Evolutionary conservation across 1,284 basidiomycete genomes (phyloP), one percentile per base, ranked within the genome.

Genomic region (Leccinum subspadiceum): DNA sequence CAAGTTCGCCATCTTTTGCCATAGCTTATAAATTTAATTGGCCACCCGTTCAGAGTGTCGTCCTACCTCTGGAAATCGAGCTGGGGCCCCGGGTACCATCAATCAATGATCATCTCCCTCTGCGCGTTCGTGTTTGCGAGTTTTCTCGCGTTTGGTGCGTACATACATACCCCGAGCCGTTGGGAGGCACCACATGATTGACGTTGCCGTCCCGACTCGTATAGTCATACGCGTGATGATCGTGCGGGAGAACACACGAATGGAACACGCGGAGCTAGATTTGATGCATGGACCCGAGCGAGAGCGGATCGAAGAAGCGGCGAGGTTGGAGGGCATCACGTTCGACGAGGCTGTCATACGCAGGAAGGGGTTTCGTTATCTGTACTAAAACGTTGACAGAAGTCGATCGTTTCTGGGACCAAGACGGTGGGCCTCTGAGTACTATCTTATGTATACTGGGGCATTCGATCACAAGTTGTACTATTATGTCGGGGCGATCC

Each of bases 41-140:
- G n/a, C 10, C 29, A 29, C 9, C 20, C 15, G 5, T 31, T 20
- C 31, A 52, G 51, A 33, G 17, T 52, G 3, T 17, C 13, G 7
- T 52, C 51, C 17, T 52, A 52, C 31, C 5, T 52, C 31, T 52
- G 51, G 51, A 81, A 79, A 64, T 66, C 78, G 2, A 65, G 70
- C 17, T 83, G 81, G 81, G 73, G 78, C 4, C 81, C 81, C 0
- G 62, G 73, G 46, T 84, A 83, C 64, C 81, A 79, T 57, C 80
- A 75, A 54, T 81, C 80, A 0, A 79, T 83, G 78, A 71, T 71
- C 8, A 79, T 83, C 57, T 80, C 77, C 1, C 67, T 83, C 2
- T 72, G 70, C 37, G 76, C 70, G 29, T 67, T 81, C 5, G 73
- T 70, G 22, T 67, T 80, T 6, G 73, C 74, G 58, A 26, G 48